These are phyloP conservation scores for Nakazawaea wickerhamii DNA, from an alignment of 805 yeast species.

Conservation along the genomic window DNA sequence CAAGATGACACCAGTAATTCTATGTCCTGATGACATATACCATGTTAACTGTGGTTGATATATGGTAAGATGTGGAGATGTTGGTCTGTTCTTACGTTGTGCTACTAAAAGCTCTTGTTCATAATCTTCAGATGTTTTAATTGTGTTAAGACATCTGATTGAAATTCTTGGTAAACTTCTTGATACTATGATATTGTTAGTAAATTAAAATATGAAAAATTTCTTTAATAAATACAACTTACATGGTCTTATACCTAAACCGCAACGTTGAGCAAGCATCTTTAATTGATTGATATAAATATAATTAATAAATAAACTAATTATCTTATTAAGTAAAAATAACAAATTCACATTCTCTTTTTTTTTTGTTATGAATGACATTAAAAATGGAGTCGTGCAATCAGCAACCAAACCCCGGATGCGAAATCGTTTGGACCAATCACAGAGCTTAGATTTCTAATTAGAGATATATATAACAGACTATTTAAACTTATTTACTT, in stretches of 20 bases:
- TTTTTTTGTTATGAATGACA: too few species aligned
- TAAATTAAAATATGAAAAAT: background rate
- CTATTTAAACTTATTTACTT: constrained; percentile 1
- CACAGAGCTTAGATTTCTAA: background rate
- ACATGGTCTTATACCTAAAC: constrained; percentile 14
- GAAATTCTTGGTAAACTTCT: constrained; percentile 9
- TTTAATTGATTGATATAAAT: too few species aligned
- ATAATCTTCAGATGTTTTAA: constrained; percentile 50
- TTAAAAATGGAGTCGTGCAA: constrained; percentile 1
- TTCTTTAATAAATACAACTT: background rate
- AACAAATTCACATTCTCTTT: too few species aligned
- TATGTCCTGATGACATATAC: constrained; percentile 75
- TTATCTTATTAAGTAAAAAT: too few species aligned
- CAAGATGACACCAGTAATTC: constrained; percentile 81
- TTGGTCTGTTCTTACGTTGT: constrained; percentile 85
- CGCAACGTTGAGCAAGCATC: constrained; percentile 14
- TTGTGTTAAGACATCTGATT: constrained; percentile 32
- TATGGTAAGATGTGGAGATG: constrained; percentile 84
- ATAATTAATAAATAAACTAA: too few species aligned
- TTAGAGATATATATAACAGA: background rate
- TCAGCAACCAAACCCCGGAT: background rate
- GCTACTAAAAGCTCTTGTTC: constrained; percentile 67
- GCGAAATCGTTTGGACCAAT: background rate
- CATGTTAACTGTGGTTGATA: constrained; percentile 89
- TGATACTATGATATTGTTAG: constrained; percentile 3